A percentile compares a stretch with the other conserved stretches of the same genome.
These are phyloP conservation scores for Salicornia ramosissima DNA, from an alignment of 148 eudicot genomes.

Conservation along the genomic window DNA sequence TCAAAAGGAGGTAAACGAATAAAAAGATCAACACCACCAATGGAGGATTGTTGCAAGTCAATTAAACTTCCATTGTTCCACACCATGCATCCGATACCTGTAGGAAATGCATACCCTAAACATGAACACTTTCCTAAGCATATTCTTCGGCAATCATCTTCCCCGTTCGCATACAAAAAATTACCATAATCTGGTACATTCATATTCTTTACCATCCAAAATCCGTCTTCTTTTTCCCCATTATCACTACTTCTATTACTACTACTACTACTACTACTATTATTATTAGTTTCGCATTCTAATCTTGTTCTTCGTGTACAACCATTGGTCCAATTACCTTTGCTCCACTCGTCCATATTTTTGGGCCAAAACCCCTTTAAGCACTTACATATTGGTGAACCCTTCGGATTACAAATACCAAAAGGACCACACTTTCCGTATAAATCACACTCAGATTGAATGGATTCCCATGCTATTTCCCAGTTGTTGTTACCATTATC, in stretches of 20 bases:
- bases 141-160: constrained; percentile 27
- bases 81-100: constrained; percentile 42
- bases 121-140: constrained; percentile 41
- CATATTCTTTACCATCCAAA: constrained; percentile 24
- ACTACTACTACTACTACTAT: too few relatives aligned
- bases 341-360: constrained; percentile 35
- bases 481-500: constrained; percentile 15
- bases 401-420: constrained; percentile 42
- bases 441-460: constrained; percentile 32
- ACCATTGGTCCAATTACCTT: constrained; percentile 46
- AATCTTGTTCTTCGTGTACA: constrained; percentile 36
- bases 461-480: constrained; percentile 19
- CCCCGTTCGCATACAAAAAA: neutral
- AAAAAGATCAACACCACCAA: constrained; percentile 28
- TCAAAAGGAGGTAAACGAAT: constrained; percentile 39
- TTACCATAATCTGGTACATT: constrained; percentile 31
- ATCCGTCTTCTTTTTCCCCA: too few relatives aligned
- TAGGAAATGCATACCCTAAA: constrained; percentile 29
- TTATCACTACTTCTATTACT: too few relatives aligned
- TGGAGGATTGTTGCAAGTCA: constrained; percentile 30
- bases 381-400: constrained; percentile 43
- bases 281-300: constrained; percentile 29
- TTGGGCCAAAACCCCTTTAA: constrained; percentile 48
- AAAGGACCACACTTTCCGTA: constrained; percentile 54
- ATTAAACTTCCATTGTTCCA: constrained; percentile 36